Percentiles rank a stretch among this genome's conserved stretches.
These are phyloP conservation scores for Inga oerstediana DNA, from an alignment of 306 rosid genomes.

Conservation along the genomic window DNA sequence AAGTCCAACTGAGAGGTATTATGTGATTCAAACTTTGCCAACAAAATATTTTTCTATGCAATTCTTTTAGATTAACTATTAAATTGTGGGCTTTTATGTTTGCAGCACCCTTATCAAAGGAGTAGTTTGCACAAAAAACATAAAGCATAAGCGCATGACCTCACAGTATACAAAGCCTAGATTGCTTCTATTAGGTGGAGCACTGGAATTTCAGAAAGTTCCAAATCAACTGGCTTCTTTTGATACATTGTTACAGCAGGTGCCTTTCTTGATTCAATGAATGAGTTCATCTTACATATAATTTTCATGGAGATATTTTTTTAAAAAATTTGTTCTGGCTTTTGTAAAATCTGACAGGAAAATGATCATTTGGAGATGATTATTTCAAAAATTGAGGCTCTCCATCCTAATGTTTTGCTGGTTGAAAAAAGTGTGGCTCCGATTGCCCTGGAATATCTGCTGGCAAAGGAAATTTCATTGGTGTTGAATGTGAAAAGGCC, in stretches of 20 bases:
- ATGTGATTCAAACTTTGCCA: conserved; percentile 26
- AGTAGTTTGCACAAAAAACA: conserved; percentile 95
- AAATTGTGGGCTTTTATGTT: conserved; percentile 28
- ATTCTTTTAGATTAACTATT: conserved; percentile 20
- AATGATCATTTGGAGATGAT: conserved; percentile 81
- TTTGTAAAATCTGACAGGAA: conserved; percentile 64
- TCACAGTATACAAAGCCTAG: conserved; percentile 88
- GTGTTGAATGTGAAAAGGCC: conserved; percentile 96
- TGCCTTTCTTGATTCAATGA: conserved; percentile 37
- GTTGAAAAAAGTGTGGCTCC: conserved; percentile 95
- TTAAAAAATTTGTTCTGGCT: conserved; percentile 7
- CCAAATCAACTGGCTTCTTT: conserved; percentile 89
- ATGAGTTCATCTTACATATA: conserved; percentile 9
- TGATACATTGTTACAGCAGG: conserved; percentile 90
- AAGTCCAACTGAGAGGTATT: conserved; percentile 84
- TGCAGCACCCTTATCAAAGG: conserved; percentile 87
- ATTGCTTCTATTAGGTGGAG: conserved; percentile 79
- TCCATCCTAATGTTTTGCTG: conserved; percentile 87
- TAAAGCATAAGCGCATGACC: conserved; percentile 99
- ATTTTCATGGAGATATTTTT: conserved; percentile 8
- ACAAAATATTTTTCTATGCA: neutral
- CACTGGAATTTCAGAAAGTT: conserved; percentile 91
- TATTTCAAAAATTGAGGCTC: conserved; percentile 86
- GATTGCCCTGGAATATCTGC: conserved; percentile 74
- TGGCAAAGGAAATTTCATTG: conserved; percentile 89